Evolutionary conservation across 768 basidiomycete species (phyloP).

Genomic region (Lactifluus volemus): DNA sequence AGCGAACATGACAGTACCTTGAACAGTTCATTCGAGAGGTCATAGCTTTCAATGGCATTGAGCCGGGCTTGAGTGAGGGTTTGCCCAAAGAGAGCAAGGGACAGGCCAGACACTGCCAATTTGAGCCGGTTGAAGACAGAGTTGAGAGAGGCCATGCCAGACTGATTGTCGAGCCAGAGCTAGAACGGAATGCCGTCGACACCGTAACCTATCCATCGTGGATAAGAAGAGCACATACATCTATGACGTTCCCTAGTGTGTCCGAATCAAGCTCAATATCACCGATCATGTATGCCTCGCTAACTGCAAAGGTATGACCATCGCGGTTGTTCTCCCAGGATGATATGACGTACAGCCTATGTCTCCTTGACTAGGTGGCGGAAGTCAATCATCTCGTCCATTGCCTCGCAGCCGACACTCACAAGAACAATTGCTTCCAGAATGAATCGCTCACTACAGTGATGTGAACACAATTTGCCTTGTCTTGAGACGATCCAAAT

Average conservation of each 20-base stretch:
- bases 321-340: background rate
- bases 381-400: background rate
- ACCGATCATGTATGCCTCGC: constrained; percentile 31
- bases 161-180: constrained; percentile 30
- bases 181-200: background rate
- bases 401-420: constrained; percentile 4
- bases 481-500: constrained; percentile 22
- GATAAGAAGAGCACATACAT: constrained; percentile 21
- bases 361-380: constrained; percentile 24
- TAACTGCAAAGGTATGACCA: constrained; percentile 22
- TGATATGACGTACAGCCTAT: constrained; percentile 26
- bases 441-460: constrained; percentile 27
- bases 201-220: background rate
- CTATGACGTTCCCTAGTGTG: constrained; percentile 27
- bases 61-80: constrained; percentile 62
- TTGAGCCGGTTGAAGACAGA: constrained; percentile 22
- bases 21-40: constrained; percentile 87
- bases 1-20: constrained; percentile 33
- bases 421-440: constrained; percentile 30
- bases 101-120: constrained; percentile 24
- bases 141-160: constrained; percentile 22
- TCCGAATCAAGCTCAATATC: constrained; percentile 24
- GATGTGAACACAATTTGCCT: constrained; percentile 19
- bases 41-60: constrained; percentile 77
- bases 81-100: constrained; percentile 68